Percentiles rank a stretch among this genome's conserved stretches.
phyloP scores from a whole-genome alignment of 2,329 filamentous ascomycete species.

The Trichoderma citrinoviride region DNA sequence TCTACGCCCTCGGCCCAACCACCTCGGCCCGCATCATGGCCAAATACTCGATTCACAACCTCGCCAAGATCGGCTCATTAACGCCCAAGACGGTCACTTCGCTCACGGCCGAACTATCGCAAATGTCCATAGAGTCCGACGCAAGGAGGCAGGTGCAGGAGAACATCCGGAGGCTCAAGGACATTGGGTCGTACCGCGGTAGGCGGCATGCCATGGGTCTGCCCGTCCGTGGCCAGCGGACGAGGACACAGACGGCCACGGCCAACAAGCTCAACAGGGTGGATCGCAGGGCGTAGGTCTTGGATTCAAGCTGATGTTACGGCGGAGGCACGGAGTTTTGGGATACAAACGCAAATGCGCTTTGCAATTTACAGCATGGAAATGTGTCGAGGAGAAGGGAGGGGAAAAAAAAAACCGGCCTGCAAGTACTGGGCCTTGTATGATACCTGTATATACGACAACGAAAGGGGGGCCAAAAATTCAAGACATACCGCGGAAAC shows the following conservation, averaged over 20 bases:
- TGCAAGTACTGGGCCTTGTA: slow-evolving; percentile 24
- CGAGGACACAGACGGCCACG: slow-evolving; percentile 67
- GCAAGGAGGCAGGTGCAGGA: slow-evolving; percentile 73
- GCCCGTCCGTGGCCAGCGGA: slow-evolving; percentile 87
- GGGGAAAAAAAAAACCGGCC: neutral
- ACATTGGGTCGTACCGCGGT: slow-evolving; percentile 88
- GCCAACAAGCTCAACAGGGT: slow-evolving; percentile 61
- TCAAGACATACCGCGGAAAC: neutral
- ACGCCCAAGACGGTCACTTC: slow-evolving; percentile 74
- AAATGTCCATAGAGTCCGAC: slow-evolving; percentile 93
- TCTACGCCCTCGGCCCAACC: slow-evolving; percentile 79
- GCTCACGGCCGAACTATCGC: slow-evolving; percentile 79
- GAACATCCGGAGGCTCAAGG: slow-evolving; percentile 80
- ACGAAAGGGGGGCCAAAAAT: neutral
- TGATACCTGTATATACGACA: slow-evolving; percentile 33
- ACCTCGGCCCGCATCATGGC: slow-evolving; percentile 75
- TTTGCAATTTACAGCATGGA: neutral
- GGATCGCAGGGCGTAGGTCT: slow-evolving; percentile 37
- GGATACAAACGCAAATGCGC: neutral
- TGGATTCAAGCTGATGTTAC: neutral
- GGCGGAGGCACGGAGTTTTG: neutral
- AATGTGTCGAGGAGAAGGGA: neutral
- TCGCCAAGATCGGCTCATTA: slow-evolving; percentile 72
- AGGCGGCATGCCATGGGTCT: slow-evolving; percentile 88
- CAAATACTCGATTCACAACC: slow-evolving; percentile 83